These are phyloP conservation scores for Exophiala calicioides DNA, from an alignment of 2,329 filamentous ascomycete species.

Conservation along the genomic window DNA sequence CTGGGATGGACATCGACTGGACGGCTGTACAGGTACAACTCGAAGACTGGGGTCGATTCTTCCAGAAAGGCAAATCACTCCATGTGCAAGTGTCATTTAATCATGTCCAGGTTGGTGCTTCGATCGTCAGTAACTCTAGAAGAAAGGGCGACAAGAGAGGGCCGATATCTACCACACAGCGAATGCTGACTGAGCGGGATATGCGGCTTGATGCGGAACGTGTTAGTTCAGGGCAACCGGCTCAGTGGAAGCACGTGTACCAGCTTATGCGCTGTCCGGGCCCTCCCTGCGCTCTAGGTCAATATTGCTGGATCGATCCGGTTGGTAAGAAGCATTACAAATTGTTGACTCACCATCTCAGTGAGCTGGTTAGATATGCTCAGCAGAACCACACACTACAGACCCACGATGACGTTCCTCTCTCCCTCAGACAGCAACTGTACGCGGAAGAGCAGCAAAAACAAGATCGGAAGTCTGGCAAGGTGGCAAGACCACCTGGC, in stretches of 20 bases:
- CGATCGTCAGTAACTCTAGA: not conserved
- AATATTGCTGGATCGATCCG: conserved; percentile 39
- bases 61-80: conserved; percentile 12
- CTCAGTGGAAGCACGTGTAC: conserved; percentile 38
- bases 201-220: conserved; percentile 33
- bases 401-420: conserved; percentile 36
- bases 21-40: conserved; percentile 5
- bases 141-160: conserved; percentile 7
- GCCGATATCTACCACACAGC: conserved; percentile 14
- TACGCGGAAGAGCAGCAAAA: conserved; percentile 37
- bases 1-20: conserved; percentile 8
- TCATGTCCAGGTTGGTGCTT: conserved; percentile 1
- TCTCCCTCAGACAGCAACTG: conserved; percentile 36
- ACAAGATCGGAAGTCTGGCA: conserved; percentile 26
- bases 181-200: conserved; percentile 34
- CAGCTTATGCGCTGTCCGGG: conserved; percentile 36
- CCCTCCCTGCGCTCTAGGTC: conserved; percentile 29
- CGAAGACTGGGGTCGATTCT: conserved; percentile 6
- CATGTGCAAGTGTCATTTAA: conserved; percentile 9
- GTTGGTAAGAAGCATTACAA: conserved; percentile 38
- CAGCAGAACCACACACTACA: conserved; percentile 31
- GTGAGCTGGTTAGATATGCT: conserved; percentile 34
- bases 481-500: conserved; percentile 21
- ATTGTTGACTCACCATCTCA: conserved; percentile 36
- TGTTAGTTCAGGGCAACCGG: conserved; percentile 28